Evolutionary conservation across 768 basidiomycete genomes (phyloP), one percentile per base, ranked within the genome.

Genomic region (Piloderma croceum): DNA sequence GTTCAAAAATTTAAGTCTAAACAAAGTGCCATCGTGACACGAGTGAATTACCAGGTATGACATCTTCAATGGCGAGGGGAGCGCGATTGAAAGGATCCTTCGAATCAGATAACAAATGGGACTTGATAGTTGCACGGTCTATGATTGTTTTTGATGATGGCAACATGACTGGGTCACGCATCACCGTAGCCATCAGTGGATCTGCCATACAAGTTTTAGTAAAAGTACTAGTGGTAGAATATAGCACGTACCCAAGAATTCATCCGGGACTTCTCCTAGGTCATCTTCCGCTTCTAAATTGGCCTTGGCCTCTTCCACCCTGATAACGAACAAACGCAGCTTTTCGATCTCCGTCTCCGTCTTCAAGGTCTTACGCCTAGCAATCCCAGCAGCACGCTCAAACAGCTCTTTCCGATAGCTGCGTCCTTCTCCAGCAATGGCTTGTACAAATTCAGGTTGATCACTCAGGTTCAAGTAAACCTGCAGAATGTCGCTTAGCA

Each of bases 51-150:
- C 92, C 64, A 20, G 89, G 77, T 43, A 81, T 58, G 11, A 93
- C 82, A 9, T 93, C 86, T 40, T 84, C 85, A 47, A 92, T 78
- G 7, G 68, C 61, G 20, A 96, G 68, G 2, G 94, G 90, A 24
- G 72, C 67, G 21, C 96, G 83, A 62, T 97, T 99, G 76, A 98
- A 99, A 1, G 96, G 96, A 61, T 99, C 96, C 39, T 80, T 88
- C 13, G 81, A 63, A 52, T 96, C 93, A 1, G 91, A 94, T 15
- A 99, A 68, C 24, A 97, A 66, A 59, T 96, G 92, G 1, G 91
- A 86, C 53, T 94, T 94, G 69, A 99, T 98, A 2, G 93, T 97
- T 2, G 85, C 71, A 18, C 88, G 79, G 60, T 99, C 96, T 31
- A 99, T 59, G 24, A 87, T 73, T 0, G 77, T 67, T 39, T 69